Conservation (phyloP, 257 asterid species). For the Salvia rosmarinus region DNA sequence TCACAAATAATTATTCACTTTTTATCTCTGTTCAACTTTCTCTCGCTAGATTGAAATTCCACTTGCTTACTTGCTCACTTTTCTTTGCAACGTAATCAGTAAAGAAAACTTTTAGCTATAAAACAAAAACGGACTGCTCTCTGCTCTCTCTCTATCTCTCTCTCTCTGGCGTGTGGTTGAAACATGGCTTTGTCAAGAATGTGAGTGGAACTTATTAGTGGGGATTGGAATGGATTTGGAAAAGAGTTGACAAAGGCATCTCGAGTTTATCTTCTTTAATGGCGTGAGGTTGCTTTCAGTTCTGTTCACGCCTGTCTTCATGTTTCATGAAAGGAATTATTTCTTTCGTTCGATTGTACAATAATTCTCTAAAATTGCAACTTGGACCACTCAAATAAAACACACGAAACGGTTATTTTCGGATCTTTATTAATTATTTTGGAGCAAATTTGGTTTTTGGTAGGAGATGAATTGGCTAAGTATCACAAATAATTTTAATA, state of each 20-base stretch:
- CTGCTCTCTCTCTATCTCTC: too few species aligned
- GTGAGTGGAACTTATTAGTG: too few species aligned
- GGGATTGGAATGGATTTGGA: too few species aligned
- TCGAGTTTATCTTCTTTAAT: too few species aligned
- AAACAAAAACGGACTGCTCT: not conserved
- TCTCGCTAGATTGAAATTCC: not conserved
- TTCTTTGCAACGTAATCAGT: not conserved
- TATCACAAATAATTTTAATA: too few species aligned
- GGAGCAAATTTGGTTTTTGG: not conserved
- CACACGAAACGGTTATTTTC: not conserved
- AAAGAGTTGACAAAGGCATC: too few species aligned
- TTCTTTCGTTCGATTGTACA: not conserved
- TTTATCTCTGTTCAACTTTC: not conserved
- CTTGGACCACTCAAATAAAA: not conserved
- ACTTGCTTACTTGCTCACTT: not conserved
- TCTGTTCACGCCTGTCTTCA: conserved; percentile 4
- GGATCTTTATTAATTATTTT: too few species aligned
- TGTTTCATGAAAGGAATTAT: not conserved
- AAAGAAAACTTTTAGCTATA: not conserved
- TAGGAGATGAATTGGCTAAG: too few species aligned
- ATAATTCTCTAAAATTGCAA: not conserved
- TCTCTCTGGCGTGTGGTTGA: conserved; percentile 27
- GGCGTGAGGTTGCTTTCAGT: conserved; percentile 14
- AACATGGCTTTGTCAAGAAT: conserved; percentile 1
- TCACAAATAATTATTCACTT: not conserved